These are phyloP conservation scores for Hypoxylon fuscum DNA, from an alignment of 495 filamentous ascomycete species.

Conservation along the genomic window DNA sequence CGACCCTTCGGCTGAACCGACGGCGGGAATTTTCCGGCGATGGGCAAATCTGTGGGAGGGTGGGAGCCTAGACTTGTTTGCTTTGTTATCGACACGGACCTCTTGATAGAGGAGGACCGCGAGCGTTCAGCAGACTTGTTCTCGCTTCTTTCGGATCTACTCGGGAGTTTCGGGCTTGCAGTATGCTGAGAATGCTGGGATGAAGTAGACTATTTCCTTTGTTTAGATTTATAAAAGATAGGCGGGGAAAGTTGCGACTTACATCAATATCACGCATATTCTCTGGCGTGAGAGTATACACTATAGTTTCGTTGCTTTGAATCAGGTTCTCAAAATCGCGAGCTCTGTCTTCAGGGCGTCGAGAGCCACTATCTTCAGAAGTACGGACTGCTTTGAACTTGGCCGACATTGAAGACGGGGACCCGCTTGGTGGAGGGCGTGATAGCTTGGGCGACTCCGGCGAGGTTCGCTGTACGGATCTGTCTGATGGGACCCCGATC, in stretches of 20 bases:
- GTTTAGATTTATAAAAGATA: constrained; percentile 38
- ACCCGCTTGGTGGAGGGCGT: constrained; percentile 35
- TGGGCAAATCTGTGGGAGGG: constrained; percentile 46
- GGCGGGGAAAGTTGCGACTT: constrained; percentile 42
- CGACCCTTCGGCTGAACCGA: constrained; percentile 44
- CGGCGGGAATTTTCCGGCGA: constrained; percentile 39
- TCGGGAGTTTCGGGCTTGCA: constrained; percentile 48
- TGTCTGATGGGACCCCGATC: constrained; percentile 18
- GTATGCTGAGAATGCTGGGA: constrained; percentile 42
- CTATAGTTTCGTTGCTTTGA: constrained; percentile 88
- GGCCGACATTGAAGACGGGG: constrained; percentile 51
- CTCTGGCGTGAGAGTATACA: constrained; percentile 91
- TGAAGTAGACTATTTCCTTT: constrained; percentile 44
- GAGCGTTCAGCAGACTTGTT: constrained; percentile 50
- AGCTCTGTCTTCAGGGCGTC: constrained; percentile 51
- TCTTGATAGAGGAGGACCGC: constrained; percentile 52
- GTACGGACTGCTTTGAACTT: constrained; percentile 58
- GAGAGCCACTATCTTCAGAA: constrained; percentile 60
- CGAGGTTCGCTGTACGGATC: constrained; percentile 18
- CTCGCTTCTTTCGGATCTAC: constrained; percentile 54
- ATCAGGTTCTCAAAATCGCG: constrained; percentile 85
- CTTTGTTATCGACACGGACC: constrained; percentile 51
- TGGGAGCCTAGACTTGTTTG: constrained; percentile 50
- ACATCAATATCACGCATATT: constrained; percentile 88
- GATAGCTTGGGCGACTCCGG: constrained; percentile 41